Conservation (phyloP, 2,329 filamentous ascomycete genomes). For the Curvularia spicifera region DNA sequence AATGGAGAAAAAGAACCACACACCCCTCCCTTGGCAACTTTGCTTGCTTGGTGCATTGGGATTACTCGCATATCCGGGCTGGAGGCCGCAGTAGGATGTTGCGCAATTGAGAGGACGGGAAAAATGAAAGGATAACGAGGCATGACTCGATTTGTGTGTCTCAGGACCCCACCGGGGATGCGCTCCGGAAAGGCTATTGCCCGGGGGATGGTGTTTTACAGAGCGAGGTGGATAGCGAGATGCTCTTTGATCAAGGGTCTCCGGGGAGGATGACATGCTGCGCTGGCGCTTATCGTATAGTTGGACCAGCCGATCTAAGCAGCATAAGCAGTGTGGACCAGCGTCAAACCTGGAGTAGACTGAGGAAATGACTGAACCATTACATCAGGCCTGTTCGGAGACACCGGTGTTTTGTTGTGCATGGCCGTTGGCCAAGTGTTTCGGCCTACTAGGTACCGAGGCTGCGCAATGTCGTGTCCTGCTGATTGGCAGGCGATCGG, state of each 20-base stretch:
- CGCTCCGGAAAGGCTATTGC: not conserved
- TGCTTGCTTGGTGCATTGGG: not conserved
- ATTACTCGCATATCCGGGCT: not conserved
- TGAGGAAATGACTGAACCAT: not conserved
- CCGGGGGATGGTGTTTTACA: too few relatives aligned
- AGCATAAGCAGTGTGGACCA: not conserved
- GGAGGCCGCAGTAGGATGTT: not conserved
- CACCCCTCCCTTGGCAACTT: too few relatives aligned
- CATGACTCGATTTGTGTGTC: not conserved
- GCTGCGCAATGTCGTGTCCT: not conserved
- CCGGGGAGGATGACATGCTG: not conserved
- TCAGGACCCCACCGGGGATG: not conserved
- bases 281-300: conserved; percentile 7
- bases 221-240: conserved; percentile 1
- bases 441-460: not conserved
- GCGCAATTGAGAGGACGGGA: not conserved
- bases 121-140: not conserved
- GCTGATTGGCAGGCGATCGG: not conserved
- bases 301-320: conserved; percentile 3
- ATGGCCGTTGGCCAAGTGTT: not conserved
- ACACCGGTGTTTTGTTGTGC: not conserved
- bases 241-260: conserved; percentile 8
- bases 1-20: not conserved
- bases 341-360: not conserved
- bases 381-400: not conserved